phyloP scores from a whole-genome alignment of 306 rosid species.

The Cucurbita pepo region DNA sequence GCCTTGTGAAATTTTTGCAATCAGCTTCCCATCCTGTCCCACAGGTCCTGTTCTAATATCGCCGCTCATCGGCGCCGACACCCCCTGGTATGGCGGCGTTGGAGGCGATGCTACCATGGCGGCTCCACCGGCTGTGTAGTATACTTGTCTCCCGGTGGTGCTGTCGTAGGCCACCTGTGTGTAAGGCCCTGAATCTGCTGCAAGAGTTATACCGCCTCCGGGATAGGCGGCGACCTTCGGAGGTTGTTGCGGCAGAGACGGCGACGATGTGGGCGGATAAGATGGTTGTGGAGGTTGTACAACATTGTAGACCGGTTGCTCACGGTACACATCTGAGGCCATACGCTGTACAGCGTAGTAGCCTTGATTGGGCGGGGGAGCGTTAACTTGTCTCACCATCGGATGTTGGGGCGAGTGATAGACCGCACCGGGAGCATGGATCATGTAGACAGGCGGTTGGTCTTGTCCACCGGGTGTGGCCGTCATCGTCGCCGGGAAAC shows the following conservation, averaged over 20 bases:
- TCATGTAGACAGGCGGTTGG: slow-evolving; percentile 48
- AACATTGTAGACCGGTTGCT: slow-evolving; percentile 41
- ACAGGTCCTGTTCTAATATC: slow-evolving; percentile 23
- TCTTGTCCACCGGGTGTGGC: slow-evolving; percentile 28
- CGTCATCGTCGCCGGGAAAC: slow-evolving; percentile 21
- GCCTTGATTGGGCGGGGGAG: slow-evolving; percentile 27
- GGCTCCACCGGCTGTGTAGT: slow-evolving; percentile 46
- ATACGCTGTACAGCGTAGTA: slow-evolving; percentile 54
- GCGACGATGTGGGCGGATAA: slow-evolving; percentile 14
- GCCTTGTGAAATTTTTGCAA: slow-evolving; percentile 54
- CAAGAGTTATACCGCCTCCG: slow-evolving; percentile 17
- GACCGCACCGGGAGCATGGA: slow-evolving; percentile 30
- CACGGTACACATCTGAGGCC: slow-evolving; percentile 56
- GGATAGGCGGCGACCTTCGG: slow-evolving; percentile 21
- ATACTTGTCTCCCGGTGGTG: slow-evolving; percentile 59
- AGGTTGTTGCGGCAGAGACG: slow-evolving; percentile 30
- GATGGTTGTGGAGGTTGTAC: slow-evolving; percentile 14
- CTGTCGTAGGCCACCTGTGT: slow-evolving; percentile 45
- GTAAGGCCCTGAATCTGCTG: slow-evolving; percentile 4
- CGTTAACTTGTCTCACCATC: slow-evolving; percentile 28
- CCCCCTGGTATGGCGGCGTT: slow-evolving; percentile 35
- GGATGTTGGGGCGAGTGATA: slow-evolving; percentile 32
- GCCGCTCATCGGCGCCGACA: slow-evolving; percentile 8
- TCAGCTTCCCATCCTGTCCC: slow-evolving; percentile 60
- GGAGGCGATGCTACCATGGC: slow-evolving; percentile 8